Evolutionary conservation across 1,284 basidiomycete genomes (phyloP), one percentile per base, ranked within the genome.

Genomic region (Tilletia setariae): DNA sequence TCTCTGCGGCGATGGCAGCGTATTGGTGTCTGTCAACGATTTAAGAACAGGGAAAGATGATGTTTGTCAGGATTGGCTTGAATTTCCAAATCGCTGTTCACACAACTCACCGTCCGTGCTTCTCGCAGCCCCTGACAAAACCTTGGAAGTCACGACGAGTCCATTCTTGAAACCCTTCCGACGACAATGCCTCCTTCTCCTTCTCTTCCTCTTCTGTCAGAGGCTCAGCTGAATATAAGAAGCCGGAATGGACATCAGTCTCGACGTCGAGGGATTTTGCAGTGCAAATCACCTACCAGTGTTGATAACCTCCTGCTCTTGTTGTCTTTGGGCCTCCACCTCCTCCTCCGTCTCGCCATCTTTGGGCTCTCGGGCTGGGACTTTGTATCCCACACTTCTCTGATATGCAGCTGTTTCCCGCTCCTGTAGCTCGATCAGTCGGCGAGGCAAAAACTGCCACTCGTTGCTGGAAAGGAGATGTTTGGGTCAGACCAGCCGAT

Each of bases 391-490:
- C 72, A 93, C 90, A 75, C 88, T 84, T 72, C 89, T 86, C 87
- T 80, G 79, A 71, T 77, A 79, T 6, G 77, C 79, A 8, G 76
- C 76, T 43, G 77, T 79, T 67, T 98, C 96, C 68, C 90, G 88
- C 77, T 96, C 92, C 82, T 98, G 94, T 59, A 98, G 85, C 77
- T 90, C 90, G 11, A 89, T 86, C 9, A 98, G 85, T 62, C 90
- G 86, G 0, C 89, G 87, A 1, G 94, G 91, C 85, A 92, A 97
- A 86, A 99, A 98, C 81, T 98, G 95, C 87, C 94, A 97, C 82
- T 98, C 95, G 84, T 95, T 90, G 74, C 92, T 94, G 74, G 56
- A 42, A 44, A 53, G 32, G 2, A 16, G 19, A 15, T n/a, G 16
- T 21, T 53, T 13, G 35, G 40, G 13, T 65, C 44, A 65, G 63